phyloP scores from a whole-genome alignment of 1,284 basidiomycete genomes.

The Fistulinella staudtii region DNA sequence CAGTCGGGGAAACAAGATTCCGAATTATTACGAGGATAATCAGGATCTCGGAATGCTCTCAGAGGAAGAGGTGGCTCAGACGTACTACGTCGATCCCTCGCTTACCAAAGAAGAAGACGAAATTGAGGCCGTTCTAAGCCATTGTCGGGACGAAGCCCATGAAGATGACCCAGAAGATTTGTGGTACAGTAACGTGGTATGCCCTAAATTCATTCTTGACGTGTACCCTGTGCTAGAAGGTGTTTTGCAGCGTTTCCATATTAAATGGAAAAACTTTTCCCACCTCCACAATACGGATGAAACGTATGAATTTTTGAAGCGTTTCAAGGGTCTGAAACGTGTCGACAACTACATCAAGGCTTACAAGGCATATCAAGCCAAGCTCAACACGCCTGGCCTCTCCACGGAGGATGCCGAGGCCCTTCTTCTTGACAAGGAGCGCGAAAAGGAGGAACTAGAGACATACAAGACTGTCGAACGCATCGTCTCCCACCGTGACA shows the following conservation, averaged over 20 bases:
- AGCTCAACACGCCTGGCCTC: constrained; percentile 64
- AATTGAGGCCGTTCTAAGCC: constrained; percentile 83
- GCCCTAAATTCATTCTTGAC: neutral
- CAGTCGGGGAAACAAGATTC: constrained; percentile 75
- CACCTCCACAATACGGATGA: constrained; percentile 97
- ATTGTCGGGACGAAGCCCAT: constrained; percentile 77
- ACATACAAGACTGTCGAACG: constrained; percentile 91
- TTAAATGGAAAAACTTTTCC: constrained; percentile 95
- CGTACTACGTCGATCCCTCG: constrained; percentile 52
- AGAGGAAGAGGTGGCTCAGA: constrained; percentile 50
- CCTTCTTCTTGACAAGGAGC: constrained; percentile 85
- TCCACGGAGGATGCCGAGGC: constrained; percentile 89
- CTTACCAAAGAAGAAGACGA: constrained; percentile 76
- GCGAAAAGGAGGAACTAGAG: constrained; percentile 87
- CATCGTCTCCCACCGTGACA: constrained; percentile 81
- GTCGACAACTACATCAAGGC: constrained; percentile 99
- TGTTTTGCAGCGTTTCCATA: constrained; percentile 78
- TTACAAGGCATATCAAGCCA: constrained; percentile 70
- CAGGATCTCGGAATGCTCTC: constrained; percentile 80
- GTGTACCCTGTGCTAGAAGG: constrained; percentile 2
- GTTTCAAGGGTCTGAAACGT: constrained; percentile 91
- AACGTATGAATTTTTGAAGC: constrained; percentile 91
- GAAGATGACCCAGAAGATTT: constrained; percentile 74
- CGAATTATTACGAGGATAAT: constrained; percentile 83
- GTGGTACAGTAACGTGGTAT: constrained; percentile 82